Base-by-base conservation (phyloP, 2,329 filamentous ascomycete genomes). In the Phialophora chinensis region DNA sequence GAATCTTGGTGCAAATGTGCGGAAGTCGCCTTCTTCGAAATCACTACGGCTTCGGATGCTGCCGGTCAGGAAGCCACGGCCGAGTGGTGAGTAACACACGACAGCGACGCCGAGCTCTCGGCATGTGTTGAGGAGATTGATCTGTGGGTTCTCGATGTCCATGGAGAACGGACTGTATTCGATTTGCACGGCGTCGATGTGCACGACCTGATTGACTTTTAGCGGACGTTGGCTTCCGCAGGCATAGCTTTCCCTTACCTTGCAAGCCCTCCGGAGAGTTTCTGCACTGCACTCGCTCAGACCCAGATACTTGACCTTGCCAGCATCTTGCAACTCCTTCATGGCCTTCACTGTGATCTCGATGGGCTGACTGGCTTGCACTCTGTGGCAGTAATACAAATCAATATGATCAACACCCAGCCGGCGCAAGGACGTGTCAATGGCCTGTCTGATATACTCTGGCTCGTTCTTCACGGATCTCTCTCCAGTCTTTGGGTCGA, bases 271-370 rank as follows among this genome's bases (percentile, higher is more conserved):
- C 20, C 80, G 79, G 42, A 86, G 78, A 0, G 81, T 83, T 4
- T 77, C 74, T 35, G 82, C 79, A 31, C 78, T 80, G 65, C 80
- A 78, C 69, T 83, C 82, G 8, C 77, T 82, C 12, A 86, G 73
- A 7, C 83, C 83, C 31, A 86, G 75, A 71, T 84, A 78, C 64
- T 79, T 78, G 72, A 86, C 81, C 67, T 86, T 86, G 35, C 84
- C 84, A 42, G 78, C 70, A 73, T 76, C 73, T 64, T 79, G 75
- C 5, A 83, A 73, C 66, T 83, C 78, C 58, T 76, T 78, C 74
- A 84, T 74, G 23, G 74, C 79, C 25, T 74, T 66, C 69, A 82
- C 76, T 0, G 80, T 77, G 66, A 72, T 72, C 67, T 77, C 76
- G 54, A 77, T 71, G 1, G 75, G 74, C 31, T 75, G 74, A 23